phyloP scores from a whole-genome alignment of 108 stramenopile genomes.

The Fragilaria crotonensis region DNA sequence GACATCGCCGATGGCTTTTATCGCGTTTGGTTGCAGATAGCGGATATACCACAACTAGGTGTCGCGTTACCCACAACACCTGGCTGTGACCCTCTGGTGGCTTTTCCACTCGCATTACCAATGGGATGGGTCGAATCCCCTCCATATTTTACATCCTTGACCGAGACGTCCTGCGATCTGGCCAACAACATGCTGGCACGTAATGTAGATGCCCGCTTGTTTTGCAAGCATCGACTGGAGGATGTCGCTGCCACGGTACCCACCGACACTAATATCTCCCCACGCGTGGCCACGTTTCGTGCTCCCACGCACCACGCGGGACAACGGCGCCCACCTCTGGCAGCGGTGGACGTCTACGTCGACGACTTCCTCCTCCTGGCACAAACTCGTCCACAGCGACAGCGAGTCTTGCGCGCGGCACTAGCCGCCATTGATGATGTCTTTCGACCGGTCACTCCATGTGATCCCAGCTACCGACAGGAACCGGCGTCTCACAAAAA shows the following conservation, averaged over 20 bases:
- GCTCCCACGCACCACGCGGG: too few relatives aligned
- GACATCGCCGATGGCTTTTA: constrained; percentile 9
- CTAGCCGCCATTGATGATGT: constrained; percentile 19
- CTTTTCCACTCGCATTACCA: too few relatives aligned
- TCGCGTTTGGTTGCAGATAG: neutral
- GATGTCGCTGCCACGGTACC: too few relatives aligned
- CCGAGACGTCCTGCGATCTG: too few relatives aligned
- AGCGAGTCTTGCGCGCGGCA: neutral
- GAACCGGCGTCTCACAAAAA: neutral
- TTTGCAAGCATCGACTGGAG: constrained; percentile 22
- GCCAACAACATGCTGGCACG: constrained; percentile 5
- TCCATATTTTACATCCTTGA: too few relatives aligned
- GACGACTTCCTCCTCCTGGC: constrained; percentile 20
- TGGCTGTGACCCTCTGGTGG: constrained; percentile 8
- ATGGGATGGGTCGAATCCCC: too few relatives aligned
- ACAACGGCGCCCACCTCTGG: too few relatives aligned
- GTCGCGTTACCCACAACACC: neutral
- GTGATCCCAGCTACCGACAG: neutral
- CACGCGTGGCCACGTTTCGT: too few relatives aligned
- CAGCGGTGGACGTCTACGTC: constrained; percentile 17
- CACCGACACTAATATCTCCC: too few relatives aligned
- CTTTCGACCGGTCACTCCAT: constrained; percentile 6
- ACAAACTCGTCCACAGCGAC: neutral
- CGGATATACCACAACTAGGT: neutral
- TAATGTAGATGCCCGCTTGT: too few relatives aligned